Base-by-base conservation (phyloP, 2,329 filamentous ascomycete genomes). In the Fonsecaea monophora region DNA sequence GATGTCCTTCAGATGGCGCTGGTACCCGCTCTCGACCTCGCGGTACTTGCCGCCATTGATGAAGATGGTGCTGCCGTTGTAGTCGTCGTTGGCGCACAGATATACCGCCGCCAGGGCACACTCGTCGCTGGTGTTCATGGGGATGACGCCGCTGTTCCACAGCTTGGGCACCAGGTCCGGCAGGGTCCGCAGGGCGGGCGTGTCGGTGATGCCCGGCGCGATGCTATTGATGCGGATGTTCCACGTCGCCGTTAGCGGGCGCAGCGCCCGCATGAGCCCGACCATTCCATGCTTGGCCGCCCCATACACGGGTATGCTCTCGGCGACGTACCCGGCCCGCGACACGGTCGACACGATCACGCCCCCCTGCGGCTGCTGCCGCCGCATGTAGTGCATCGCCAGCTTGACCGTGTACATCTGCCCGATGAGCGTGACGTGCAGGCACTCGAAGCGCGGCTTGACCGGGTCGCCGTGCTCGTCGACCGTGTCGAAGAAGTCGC, bases 221-320 rank as follows among this genome's bases (percentile, higher is more conserved):
- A 57, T 57, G 34, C 54, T 57, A 35, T 57, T 57, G 54, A 57
- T 40, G 9, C 54, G 54, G 8, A 57, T 57, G 18, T 57, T 57
- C 45, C 45, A 50, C 8, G 45, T 50, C 45, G 5, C 12, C 3
- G 45, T 50, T 2, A 50, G 18, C 10, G 45, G 45, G 3, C 45
- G 45, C 45, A 50, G 45, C 9, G 45, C 45, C n/a, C 45, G 18
- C 45, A 50, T 50, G 18, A 50, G 21, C 3, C 45, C 45, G 21
- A 50, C 45, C 45, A 50, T 50, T 8, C 45, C 45, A 21, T 50
- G 45, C 18, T 50, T 50, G 10, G 45, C 45, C 1, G 21, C 45
- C 2, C 45, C 45, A 18, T 50, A 50, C 18, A 30, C 21, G 8
- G 45, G 45, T 3, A 50, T 50, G 21, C 45, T 50, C 45, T 50